phyloP scores from a whole-genome alignment of 345 rosid species.

The Bruguiera sexangula region DNA sequence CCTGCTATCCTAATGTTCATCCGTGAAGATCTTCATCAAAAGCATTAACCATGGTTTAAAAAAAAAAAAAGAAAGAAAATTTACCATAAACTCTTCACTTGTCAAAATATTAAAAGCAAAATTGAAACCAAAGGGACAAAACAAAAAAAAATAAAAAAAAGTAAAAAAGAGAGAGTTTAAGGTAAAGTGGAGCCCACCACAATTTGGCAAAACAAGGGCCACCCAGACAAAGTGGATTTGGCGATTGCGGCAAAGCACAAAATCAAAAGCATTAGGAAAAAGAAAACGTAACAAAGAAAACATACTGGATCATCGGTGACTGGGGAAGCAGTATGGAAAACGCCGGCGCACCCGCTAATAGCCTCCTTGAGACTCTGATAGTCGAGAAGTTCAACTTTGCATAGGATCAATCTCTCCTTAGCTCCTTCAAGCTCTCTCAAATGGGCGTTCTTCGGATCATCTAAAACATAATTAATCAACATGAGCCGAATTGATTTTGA shows the following conservation, averaged over 20 bases:
- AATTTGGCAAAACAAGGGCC: neutral
- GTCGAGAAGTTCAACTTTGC: conserved; percentile 83
- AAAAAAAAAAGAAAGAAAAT: no score
- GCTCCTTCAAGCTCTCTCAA: conserved; percentile 91
- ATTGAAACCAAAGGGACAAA: neutral
- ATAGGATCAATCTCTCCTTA: conserved; percentile 64
- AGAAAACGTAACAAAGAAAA: neutral
- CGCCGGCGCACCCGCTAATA: conserved; percentile 86
- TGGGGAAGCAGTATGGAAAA: conserved; percentile 93
- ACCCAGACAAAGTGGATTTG: neutral
- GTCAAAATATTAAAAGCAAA: neutral
- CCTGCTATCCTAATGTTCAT: no score
- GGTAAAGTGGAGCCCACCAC: neutral
- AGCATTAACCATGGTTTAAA: neutral
- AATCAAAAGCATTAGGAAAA: neutral
- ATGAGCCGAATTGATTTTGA: no score
- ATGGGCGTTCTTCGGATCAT: conserved; percentile 83
- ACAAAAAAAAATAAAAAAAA: neutral
- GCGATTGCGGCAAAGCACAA: neutral
- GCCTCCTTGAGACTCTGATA: conserved; percentile 55
- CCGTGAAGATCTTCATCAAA: neutral
- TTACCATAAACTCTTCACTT: neutral
- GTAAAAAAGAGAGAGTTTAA: neutral
- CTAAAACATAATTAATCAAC: conserved; percentile 17
- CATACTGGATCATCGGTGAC: conserved; percentile 95